Evolutionary conservation across 306 rosid genomes (phyloP).

Genomic region (Trichosanthes cucumerina): DNA sequence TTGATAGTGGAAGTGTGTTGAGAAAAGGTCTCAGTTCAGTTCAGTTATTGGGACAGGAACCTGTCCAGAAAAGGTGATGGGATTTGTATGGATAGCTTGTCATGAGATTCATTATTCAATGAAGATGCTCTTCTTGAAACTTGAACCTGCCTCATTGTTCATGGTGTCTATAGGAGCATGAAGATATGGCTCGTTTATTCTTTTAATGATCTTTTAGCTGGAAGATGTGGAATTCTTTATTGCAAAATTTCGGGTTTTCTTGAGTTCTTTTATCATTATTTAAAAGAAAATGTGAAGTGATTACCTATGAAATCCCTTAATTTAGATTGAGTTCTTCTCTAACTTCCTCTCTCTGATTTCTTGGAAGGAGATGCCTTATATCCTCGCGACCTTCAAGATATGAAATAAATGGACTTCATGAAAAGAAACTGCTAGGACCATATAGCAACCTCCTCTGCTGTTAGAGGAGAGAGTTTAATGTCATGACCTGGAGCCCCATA

Average conservation of each 20-base stretch:
- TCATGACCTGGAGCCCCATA: neutral
- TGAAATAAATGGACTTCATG: neutral
- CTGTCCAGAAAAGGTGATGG: neutral
- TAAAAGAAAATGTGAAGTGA: neutral
- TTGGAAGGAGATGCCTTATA: neutral
- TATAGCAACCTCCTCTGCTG: neutral
- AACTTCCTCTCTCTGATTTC: neutral
- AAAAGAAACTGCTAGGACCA: neutral
- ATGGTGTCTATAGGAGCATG: neutral
- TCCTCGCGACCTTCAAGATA: neutral
- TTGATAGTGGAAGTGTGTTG: neutral
- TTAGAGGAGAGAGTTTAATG: neutral
- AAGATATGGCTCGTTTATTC: neutral
- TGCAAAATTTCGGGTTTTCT: neutral
- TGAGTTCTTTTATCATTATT: neutral
- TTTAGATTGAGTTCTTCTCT: neutral
- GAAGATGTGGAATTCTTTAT: neutral
- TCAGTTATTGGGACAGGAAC: neutral
- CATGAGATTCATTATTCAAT: neutral
- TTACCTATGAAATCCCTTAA: neutral
- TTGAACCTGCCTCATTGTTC: neutral
- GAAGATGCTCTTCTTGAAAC: neutral
- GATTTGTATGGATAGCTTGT: neutral
- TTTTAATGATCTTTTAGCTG: neutral
- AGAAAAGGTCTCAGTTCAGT: neutral